Conservation (phyloP, 2,329 filamentous ascomycete genomes). For the Trichothecium sympodiale region DNA sequence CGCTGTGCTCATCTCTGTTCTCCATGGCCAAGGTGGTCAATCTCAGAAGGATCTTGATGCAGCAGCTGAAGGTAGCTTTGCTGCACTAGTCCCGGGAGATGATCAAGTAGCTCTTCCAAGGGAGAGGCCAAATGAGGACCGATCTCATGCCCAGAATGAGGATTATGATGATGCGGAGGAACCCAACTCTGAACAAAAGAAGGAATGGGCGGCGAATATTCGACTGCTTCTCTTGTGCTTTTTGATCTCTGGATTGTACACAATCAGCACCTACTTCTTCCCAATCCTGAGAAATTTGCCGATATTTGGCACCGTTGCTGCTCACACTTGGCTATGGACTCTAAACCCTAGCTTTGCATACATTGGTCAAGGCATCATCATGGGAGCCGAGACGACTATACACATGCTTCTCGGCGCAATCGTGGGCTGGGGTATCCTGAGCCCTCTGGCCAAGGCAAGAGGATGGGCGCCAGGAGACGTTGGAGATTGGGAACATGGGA, state of each 20-base stretch:
- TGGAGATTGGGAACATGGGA: conserved; percentile 80
- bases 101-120: conserved; percentile 3
- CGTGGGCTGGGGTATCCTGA: conserved; percentile 82
- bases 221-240: conserved; percentile 47
- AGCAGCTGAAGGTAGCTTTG: conserved; percentile 27
- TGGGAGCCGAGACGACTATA: conserved; percentile 89
- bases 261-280: conserved; percentile 80
- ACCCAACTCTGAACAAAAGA: conserved; percentile 17
- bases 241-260: conserved; percentile 52
- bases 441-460: conserved; percentile 71
- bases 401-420: conserved; percentile 91
- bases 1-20: conserved; percentile 79
- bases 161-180: conserved; percentile 20
- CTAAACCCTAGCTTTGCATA: conserved; percentile 96
- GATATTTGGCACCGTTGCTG: conserved; percentile 66
- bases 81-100: conserved; percentile 27
- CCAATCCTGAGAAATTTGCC: conserved; percentile 79
- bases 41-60: conserved; percentile 21
- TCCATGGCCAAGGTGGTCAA: conserved; percentile 53
- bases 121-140: conserved; percentile 11
- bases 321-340: conserved; percentile 82
- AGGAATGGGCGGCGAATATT: conserved; percentile 36
- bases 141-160: conserved; percentile 10
- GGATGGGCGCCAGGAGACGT: conserved; percentile 88
- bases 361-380: conserved; percentile 94